These are phyloP conservation scores for Colletotrichum horii DNA, from an alignment of 2,329 filamentous ascomycete species.

Conservation along the genomic window DNA sequence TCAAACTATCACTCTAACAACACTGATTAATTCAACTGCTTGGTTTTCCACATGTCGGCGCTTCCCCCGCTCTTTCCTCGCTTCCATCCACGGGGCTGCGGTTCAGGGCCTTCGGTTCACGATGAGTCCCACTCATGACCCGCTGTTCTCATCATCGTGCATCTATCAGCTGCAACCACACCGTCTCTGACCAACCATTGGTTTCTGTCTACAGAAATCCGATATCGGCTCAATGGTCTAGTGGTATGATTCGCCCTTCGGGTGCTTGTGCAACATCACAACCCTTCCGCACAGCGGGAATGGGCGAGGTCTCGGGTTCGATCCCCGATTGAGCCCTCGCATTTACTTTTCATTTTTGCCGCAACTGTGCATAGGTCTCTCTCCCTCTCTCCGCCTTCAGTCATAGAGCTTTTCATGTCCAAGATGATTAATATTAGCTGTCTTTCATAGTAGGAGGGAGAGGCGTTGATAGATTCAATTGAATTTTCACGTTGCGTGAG, in stretches of 20 bases:
- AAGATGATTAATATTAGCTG: accelerated
- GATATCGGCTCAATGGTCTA: slow-evolving; percentile 11
- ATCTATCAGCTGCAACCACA: not conserved
- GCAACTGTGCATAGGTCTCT: no score
- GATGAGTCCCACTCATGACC: not conserved
- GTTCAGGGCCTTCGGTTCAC: not conserved
- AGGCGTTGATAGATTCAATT: not conserved
- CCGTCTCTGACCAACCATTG: not conserved
- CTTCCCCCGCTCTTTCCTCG: not conserved
- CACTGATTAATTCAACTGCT: not conserved
- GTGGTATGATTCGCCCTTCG: slow-evolving; percentile 16
- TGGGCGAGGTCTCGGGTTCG: slow-evolving; percentile 15
- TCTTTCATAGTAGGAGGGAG: accelerated
- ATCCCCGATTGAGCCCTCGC: not conserved
- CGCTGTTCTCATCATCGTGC: not conserved
- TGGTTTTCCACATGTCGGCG: not conserved
- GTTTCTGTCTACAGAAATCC: not conserved
- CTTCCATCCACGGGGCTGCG: not conserved
- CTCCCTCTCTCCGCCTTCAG: no score
- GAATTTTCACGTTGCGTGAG: not conserved
- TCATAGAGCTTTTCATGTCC: not conserved
- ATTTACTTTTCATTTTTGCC: not conserved
- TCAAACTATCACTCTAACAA: not conserved
- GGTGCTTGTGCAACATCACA: not conserved
- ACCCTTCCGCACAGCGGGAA: not conserved